phyloP scores from a whole-genome alignment of 75 land plant species.

The Pinus tabuliformis region DNA sequence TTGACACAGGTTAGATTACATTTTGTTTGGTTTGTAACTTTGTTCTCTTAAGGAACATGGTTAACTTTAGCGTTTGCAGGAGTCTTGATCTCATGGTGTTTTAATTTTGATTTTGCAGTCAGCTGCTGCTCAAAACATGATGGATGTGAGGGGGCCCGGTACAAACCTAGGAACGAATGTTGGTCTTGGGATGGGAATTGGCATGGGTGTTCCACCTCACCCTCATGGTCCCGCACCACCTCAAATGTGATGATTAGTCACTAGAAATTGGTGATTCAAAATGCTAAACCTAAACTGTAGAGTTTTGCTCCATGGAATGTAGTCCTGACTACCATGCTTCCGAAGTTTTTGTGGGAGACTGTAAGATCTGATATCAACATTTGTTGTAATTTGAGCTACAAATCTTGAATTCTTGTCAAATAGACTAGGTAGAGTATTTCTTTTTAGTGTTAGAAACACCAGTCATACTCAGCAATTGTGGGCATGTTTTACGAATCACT shows the following conservation, averaged over 20 bases:
- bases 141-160: slow-evolving; percentile 21
- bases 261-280: background rate
- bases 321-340: background rate
- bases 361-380: background rate
- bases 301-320: background rate
- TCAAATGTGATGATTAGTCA: slow-evolving; percentile 2
- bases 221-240: slow-evolving; percentile 10
- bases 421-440: background rate
- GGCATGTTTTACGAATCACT: too few relatives aligned
- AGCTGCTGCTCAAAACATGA: slow-evolving; percentile 27
- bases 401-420: background rate
- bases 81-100: too few relatives aligned
- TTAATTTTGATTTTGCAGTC: slow-evolving; percentile 23
- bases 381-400: background rate
- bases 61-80: too few relatives aligned
- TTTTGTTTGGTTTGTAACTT: background rate
- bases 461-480: too few relatives aligned
- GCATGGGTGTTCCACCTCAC: slow-evolving; percentile 31
- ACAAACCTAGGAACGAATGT: slow-evolving; percentile 20
- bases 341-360: background rate
- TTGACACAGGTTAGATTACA: background rate
- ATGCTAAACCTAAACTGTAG: background rate
- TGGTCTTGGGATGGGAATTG: slow-evolving; percentile 21
- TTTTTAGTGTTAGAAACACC: too few relatives aligned
- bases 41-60: background rate